phyloP scores from a whole-genome alignment of 2,329 filamentous ascomycete species.

The Sporothrix phasma region DNA sequence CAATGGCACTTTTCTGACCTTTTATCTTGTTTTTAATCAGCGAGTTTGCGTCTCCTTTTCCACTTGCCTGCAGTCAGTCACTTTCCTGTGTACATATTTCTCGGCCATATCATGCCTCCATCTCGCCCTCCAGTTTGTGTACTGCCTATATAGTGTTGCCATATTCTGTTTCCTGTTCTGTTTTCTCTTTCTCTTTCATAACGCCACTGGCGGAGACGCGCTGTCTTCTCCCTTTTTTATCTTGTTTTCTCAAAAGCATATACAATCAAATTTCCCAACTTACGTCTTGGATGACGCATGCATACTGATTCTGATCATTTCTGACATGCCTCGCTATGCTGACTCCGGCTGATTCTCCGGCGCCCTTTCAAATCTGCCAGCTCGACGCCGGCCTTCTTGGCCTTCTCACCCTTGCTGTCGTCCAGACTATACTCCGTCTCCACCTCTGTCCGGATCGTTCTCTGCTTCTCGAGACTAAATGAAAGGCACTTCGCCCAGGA shows the following conservation, averaged over 20 bases:
- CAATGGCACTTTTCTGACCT: too few species aligned
- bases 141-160: not conserved
- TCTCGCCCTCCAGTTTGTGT: not conserved
- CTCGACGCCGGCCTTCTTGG: not conserved
- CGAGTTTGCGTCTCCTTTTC: too few species aligned
- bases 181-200: not conserved
- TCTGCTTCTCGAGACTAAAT: conserved; percentile 20
- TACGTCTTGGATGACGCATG: not conserved
- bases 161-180: not conserved
- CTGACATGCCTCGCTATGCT: not conserved
- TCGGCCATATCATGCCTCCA: not conserved
- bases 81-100: not conserved
- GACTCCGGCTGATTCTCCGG: not conserved
- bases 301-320: not conserved
- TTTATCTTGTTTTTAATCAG: too few species aligned
- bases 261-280: not conserved
- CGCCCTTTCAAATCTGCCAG: not conserved
- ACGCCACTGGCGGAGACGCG: not conserved
- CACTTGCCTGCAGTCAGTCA: not conserved
- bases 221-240: not conserved
- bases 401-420: conserved; percentile 11
- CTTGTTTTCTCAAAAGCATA: not conserved
- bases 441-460: conserved; percentile 21
- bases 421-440: conserved; percentile 26
- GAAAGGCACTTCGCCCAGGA: conserved; percentile 22